Conservation (phyloP, 257 asterid species). For the Coffea eugenioides region DNA sequence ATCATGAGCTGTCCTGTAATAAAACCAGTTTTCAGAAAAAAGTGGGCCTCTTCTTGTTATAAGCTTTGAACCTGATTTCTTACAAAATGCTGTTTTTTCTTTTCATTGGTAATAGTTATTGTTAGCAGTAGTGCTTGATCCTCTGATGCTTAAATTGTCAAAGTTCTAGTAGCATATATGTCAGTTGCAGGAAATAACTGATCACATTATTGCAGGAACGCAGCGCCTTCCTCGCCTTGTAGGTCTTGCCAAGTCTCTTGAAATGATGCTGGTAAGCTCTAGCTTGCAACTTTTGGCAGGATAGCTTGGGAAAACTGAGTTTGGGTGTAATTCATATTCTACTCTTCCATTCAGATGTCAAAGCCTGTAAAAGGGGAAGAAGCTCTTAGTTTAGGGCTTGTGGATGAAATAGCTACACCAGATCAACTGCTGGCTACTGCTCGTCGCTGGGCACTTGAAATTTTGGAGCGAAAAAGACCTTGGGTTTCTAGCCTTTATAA, state of each 20-base stretch:
- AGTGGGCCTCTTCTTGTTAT: background rate
- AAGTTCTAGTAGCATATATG: background rate
- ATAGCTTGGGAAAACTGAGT: constrained; percentile 3
- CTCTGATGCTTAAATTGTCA: background rate
- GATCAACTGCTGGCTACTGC: constrained; percentile 65
- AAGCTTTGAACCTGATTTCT: background rate
- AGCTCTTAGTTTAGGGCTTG: constrained; percentile 88
- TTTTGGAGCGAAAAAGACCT: constrained; percentile 64
- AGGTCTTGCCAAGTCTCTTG: constrained; percentile 91
- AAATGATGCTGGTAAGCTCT: constrained; percentile 86
- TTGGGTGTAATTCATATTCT: background rate
- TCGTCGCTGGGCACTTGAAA: constrained; percentile 88
- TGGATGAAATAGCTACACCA: constrained; percentile 77
- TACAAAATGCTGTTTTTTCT: background rate
- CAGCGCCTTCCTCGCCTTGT: constrained; percentile 99
- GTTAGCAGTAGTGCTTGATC: background rate
- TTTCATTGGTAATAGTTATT: background rate
- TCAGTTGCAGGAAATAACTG: background rate
- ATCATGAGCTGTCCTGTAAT: no score
- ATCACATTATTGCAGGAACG: constrained; percentile 58
- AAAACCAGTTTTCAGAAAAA: background rate
- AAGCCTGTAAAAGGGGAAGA: constrained; percentile 86
- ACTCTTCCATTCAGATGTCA: constrained; percentile 53
- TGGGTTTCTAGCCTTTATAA: constrained; percentile 76
- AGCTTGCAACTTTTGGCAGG: background rate